Evolutionary conservation across 163 green algal genomes (phyloP), one percentile per base, ranked within the genome.

Genomic region (Scenedesmus sp.): DNA sequence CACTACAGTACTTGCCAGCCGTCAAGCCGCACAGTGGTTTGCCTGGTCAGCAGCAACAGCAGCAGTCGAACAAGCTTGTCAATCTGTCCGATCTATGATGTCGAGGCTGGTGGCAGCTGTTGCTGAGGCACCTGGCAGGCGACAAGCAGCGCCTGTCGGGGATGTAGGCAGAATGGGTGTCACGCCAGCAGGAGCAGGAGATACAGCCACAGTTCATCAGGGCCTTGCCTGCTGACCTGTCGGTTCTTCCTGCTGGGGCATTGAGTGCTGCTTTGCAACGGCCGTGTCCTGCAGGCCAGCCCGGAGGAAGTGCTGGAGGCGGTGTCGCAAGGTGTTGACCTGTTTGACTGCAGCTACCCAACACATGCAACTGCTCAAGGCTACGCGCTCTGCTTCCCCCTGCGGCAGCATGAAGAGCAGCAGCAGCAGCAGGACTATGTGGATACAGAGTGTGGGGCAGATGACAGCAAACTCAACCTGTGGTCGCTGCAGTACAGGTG

Each of bases 271-370:
- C n/a, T n/a, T n/a, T n/a, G n/a, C n/a, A n/a, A n/a, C n/a, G n/a
- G n/a, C 46, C 10, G 46, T 68, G 18, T 20, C 51, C 24, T 53
- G 83, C 86, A 93, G 88, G 65, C 81, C 6, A 92, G 72, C 0
- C 95, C 93, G 4, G 89, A 93, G 18, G 96, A 97, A 35, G 83
- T 97, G 13, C 43, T 98, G 40, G 89, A 95, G n/a, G 94, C 92
- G 2, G 95, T 98, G 43, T 91, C 90, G 1, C 80, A 93, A n/a
- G 96, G 96, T 0, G 87, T 97, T n/a, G 96, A 98, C 90, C 83
- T 98, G 22, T 94, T 98, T 90, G 96, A 98, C 90, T 93, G 68
- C 35, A 72, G 81, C 16, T 95, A 94, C 72, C 82, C 89, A 15
- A 76, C 70, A 30, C 78, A 95, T 46, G 85, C 93, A 2, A 96